A percentile compares a stretch with the other conserved stretches of the same genome.
phyloP scores from a whole-genome alignment of 1,284 basidiomycete species.

The Afroboletus lepidellus region DNA sequence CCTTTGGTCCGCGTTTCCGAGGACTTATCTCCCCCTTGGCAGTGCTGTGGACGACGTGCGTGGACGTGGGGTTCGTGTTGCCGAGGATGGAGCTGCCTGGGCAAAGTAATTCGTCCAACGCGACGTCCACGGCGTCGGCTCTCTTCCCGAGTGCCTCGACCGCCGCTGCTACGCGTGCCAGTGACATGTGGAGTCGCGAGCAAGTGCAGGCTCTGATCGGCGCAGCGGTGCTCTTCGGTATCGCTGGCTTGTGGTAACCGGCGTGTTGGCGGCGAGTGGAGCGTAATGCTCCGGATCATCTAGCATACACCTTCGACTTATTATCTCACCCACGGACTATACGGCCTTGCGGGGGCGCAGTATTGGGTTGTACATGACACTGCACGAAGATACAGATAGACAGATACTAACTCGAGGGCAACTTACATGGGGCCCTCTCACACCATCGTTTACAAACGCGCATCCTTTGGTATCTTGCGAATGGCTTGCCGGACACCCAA shows the following conservation, averaged over 20 bases:
- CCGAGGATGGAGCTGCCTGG: conserved; percentile 41
- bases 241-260: conserved; percentile 21
- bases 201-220: conserved; percentile 5
- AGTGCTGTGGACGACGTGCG: conserved; percentile 36
- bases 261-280: too few relatives aligned
- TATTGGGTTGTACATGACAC: conserved; percentile 9
- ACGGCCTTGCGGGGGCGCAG: neutral
- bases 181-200: neutral
- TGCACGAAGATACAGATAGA: neutral
- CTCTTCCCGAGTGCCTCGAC: neutral
- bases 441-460: conserved; percentile 39
- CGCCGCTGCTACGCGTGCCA: conserved; percentile 1
- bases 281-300: conserved; percentile 3
- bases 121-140: neutral
- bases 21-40: neutral
- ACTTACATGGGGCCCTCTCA: neutral
- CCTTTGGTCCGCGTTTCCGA: neutral
- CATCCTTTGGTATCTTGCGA: conserved; percentile 60
- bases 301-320: conserved; percentile 12
- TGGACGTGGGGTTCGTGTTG: conserved; percentile 31
- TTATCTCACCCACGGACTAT: conserved; percentile 6
- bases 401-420: neutral
- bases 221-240: conserved; percentile 7
- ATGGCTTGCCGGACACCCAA: conserved; percentile 67
- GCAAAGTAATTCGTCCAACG: conserved; percentile 35